Conservation (phyloP, 2,329 filamentous ascomycete species). For the Fusarium pseudograminearum region DNA sequence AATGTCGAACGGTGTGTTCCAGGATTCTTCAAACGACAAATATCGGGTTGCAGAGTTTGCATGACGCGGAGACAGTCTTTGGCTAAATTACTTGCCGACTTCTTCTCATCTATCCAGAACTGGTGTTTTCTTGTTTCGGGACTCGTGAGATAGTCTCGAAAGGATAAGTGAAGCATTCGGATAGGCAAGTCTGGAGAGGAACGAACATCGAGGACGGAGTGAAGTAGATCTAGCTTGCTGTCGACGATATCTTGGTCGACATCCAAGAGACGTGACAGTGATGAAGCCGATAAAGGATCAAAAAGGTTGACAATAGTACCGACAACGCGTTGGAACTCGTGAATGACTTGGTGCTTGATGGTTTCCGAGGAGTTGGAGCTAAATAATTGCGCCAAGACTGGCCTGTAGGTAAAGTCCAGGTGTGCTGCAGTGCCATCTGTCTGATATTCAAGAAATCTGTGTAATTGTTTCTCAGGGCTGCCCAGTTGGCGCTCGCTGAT, state of each 20-base stretch:
- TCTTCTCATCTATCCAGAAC: conserved; percentile 55
- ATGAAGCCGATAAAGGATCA: conserved; percentile 36
- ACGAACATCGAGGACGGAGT: conserved; percentile 27
- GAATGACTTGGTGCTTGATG: neutral
- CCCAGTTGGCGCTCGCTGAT: conserved; percentile 38
- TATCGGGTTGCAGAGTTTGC: neutral
- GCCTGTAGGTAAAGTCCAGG: accelerated
- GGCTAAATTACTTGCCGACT: accelerated
- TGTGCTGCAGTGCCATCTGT: accelerated
- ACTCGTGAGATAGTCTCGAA: conserved; percentile 55
- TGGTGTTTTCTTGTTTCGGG: conserved; percentile 40
- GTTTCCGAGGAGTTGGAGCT: neutral
- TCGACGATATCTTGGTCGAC: conserved; percentile 19
- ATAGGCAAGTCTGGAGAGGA: neutral
- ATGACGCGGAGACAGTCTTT: neutral
- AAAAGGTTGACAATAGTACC: conserved; percentile 45
- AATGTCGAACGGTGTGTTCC: neutral
- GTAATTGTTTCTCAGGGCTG: neutral
- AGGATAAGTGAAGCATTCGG: conserved; percentile 47
- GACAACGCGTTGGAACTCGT: conserved; percentile 42
- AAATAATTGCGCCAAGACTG: neutral
- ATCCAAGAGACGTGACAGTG: conserved; percentile 17
- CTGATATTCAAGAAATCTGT: neutral
- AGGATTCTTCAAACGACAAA: neutral
- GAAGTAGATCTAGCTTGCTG: conserved; percentile 31